A percentile compares a stretch with the other conserved stretches of the same genome.
Conservation (phyloP, 306 rosid genomes). For the Prunus kanzakura region DNA sequence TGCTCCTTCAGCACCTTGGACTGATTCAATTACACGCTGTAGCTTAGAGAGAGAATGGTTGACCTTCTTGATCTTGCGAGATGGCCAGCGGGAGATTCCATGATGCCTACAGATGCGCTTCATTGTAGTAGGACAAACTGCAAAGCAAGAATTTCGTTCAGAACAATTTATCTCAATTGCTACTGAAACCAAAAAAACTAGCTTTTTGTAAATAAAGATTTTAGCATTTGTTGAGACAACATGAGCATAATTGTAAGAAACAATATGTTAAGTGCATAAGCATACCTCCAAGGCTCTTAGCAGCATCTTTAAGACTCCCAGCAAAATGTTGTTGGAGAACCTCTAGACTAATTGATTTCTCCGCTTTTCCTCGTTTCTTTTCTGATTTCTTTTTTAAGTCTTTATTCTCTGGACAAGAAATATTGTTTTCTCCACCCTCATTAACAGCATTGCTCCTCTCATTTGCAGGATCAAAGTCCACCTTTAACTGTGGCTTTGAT, state of each 20-base stretch:
- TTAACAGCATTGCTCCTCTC: conserved; percentile 32
- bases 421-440: conserved; percentile 30
- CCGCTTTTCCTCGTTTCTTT: conserved; percentile 86
- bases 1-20: conserved; percentile 78
- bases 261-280: conserved; percentile 1
- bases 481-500: conserved; percentile 23
- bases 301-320: conserved; percentile 95
- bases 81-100: conserved; percentile 94
- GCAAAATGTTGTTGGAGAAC: conserved; percentile 79
- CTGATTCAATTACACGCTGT: conserved; percentile 76
- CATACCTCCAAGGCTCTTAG: conserved; percentile 92
- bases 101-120: conserved; percentile 93
- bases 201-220: not conserved
- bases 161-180: conserved; percentile 13
- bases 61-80: conserved; percentile 88
- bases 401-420: conserved; percentile 40
- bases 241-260: conserved; percentile 6
- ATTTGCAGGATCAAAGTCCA: conserved; percentile 21
- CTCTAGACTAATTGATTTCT: conserved; percentile 79
- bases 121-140: conserved; percentile 98
- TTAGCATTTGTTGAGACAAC: conserved; percentile 12
- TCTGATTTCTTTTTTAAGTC: conserved; percentile 52
- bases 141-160: conserved; percentile 21
- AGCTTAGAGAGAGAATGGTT: conserved; percentile 78
- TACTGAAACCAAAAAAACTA: not conserved